Base-by-base conservation (phyloP, 352 stramenopile genomes). In the Aphanomyces cochlioides region DNA sequence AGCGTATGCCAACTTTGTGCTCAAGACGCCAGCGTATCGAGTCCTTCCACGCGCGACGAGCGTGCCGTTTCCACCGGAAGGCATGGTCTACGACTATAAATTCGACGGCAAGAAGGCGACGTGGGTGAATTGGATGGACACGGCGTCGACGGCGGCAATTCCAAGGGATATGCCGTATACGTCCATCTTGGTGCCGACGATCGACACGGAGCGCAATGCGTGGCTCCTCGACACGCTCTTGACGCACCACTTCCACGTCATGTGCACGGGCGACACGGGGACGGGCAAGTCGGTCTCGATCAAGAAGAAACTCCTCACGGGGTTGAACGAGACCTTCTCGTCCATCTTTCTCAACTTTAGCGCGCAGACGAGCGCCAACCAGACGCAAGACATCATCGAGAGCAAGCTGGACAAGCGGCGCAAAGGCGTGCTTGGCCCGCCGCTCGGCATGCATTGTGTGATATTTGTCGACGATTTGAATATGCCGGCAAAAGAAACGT, bases 391-490 rank as follows among this genome's bases (percentile, higher is more conserved):
- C 56, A 88, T 97, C 47, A 97, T 98, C 58, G 93, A 98, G 69
- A 86, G 79, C 21, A 98, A 98, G 78, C 81, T 98, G 7, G 90
- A 97, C 69, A 98, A 98, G 77, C 83, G 93, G 2, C 88, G 93
- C 12, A 98, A 98, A 67, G 91, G 90, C 5, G 90, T 98, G 7
- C 72, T 98, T 4, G 93, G 91, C 0, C 92, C 93, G 21, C 90
- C 91, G 1, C 75, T 97, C 0, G 93, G 93, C 2, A 90, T 95
- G 68, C 96, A 77, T 54, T 97, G 87, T 47, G 82, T 98, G 39
- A 89, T 98, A 38, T 98, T 98, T 69, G 91, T 98, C 0, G 92
- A 98, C 70, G 93, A 98, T 63, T 78, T 98, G 17, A 98, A 98
- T 73, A 98, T 98, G 93, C 93, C 93, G 0, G 90, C 90, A 0